Evolutionary conservation across 176 grass and related monocot species (phyloP).

Genomic region (Avena atlantica): DNA sequence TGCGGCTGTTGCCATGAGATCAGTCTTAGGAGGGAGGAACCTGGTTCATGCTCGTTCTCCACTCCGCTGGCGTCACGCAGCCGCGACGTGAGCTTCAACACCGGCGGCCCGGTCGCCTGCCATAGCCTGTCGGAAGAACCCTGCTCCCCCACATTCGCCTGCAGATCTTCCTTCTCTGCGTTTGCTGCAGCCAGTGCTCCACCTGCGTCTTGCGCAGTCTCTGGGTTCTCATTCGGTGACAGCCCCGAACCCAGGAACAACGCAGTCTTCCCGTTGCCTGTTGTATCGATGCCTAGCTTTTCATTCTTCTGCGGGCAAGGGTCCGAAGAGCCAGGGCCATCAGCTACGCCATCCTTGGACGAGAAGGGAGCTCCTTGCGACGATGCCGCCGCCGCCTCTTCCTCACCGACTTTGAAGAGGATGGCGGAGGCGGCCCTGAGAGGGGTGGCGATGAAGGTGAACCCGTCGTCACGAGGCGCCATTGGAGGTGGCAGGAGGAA

Average conservation of each 20-base stretch:
- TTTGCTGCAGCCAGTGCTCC: constrained; percentile 36
- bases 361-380: not conserved
- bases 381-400: not conserved
- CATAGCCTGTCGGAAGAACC: constrained; percentile 46
- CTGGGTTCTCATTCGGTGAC: constrained; percentile 61
- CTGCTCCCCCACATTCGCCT: constrained; percentile 58
- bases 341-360: not conserved
- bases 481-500: constrained; percentile 60
- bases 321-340: not conserved
- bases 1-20: constrained; percentile 48
- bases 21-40: constrained; percentile 36
- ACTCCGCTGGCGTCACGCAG: constrained; percentile 46
- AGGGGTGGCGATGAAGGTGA: constrained; percentile 18
- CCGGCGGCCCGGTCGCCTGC: constrained; percentile 41
- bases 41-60: constrained; percentile 68
- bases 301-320: constrained; percentile 55
- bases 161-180: constrained; percentile 68
- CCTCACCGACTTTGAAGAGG: not conserved
- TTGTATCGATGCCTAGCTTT: constrained; percentile 73
- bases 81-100: constrained; percentile 82
- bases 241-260: not conserved
- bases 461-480: not conserved
- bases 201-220: constrained; percentile 27
- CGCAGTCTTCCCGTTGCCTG: constrained; percentile 22
- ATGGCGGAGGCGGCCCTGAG: not conserved